A percentile compares a stretch with the other conserved stretches of the same genome.
phyloP scores from a whole-genome alignment of 306 rosid species.

The Prunus armeniaca region DNA sequence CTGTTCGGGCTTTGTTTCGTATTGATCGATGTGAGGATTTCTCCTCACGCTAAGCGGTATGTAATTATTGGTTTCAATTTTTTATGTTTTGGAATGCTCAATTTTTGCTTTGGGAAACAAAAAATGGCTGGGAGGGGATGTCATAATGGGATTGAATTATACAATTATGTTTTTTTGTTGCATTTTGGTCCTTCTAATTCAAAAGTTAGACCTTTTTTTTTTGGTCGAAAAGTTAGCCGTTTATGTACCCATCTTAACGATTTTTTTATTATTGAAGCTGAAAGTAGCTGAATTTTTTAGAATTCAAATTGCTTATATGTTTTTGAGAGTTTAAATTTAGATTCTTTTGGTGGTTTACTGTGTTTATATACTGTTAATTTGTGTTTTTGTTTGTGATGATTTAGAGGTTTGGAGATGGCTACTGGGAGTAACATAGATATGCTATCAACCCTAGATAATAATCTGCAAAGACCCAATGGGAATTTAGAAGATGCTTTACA shows the following conservation, averaged over 20 bases:
- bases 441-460: constrained; percentile 29
- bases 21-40: constrained; percentile 18
- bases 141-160: constrained; percentile 7
- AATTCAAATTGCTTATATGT: neutral
- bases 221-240: neutral
- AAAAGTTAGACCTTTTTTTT: neutral
- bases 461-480: constrained; percentile 39
- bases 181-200: constrained; percentile 3
- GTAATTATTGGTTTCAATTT: neutral
- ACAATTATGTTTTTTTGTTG: constrained; percentile 13
- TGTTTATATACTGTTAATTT: constrained; percentile 1
- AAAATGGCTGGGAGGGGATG: no score
- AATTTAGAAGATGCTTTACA: constrained; percentile 62
- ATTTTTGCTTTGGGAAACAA: neutral
- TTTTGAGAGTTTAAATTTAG: neutral
- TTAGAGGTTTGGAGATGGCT: constrained; percentile 55
- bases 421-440: constrained; percentile 52
- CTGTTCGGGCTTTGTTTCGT: neutral
- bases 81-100: neutral
- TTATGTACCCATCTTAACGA: neutral
- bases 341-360: neutral
- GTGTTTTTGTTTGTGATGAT: constrained; percentile 13
- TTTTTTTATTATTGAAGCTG: constrained; percentile 6
- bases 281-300: constrained; percentile 1
- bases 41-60: neutral